Evolutionary conservation across 2,329 filamentous ascomycete genomes (phyloP), one percentile per base, ranked within the genome.

Genomic region (Phyllachora maydis): DNA sequence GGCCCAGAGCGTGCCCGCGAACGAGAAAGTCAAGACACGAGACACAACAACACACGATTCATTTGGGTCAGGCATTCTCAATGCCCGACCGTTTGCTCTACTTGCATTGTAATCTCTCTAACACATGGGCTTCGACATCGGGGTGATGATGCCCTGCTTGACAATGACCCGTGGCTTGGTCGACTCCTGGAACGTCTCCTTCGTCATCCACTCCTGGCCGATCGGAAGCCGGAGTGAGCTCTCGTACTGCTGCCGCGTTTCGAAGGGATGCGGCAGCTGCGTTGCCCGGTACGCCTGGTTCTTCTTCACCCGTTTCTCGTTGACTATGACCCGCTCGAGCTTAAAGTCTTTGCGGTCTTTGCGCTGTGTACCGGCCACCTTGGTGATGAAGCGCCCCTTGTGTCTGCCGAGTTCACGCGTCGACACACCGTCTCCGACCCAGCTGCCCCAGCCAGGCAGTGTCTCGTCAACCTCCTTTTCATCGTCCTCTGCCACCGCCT

Each of bases 201-300:
- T 93, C n/a, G 85, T 95, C 35, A 72, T 70, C 83, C 85, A 98
- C 49, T 98, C 85, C 10, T 76, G 79, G 2, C 88, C 88, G 30
- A 95, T 67, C 2, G 88, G 88, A 34, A 93, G 51, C 20, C 85
- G 62, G 28, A 95, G 54, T 32, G 75, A 77, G 23, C 85, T 59
- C 56, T 98, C 88, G 50, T 95, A 95, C 55, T 93, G 82, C 40
- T 76, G 64, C 35, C 62, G 64, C 14, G 65, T 79, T 56, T 93
- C 85, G 47, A 82, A 95, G n/a, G 71, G 72, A 49, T 90, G 78
- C 23, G 88, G 88, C 23, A 98, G 56, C 37, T 69, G 65, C 6
- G 70, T 68, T 11, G 88, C 83, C 38, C 92, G 60, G 41, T 91
- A 95, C 42, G 79, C 83, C 38, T 67, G 65, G 46, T 88, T 92